Evolutionary conservation across 106 monocot species (phyloP).

Genomic region (Ottelia alismoides): DNA sequence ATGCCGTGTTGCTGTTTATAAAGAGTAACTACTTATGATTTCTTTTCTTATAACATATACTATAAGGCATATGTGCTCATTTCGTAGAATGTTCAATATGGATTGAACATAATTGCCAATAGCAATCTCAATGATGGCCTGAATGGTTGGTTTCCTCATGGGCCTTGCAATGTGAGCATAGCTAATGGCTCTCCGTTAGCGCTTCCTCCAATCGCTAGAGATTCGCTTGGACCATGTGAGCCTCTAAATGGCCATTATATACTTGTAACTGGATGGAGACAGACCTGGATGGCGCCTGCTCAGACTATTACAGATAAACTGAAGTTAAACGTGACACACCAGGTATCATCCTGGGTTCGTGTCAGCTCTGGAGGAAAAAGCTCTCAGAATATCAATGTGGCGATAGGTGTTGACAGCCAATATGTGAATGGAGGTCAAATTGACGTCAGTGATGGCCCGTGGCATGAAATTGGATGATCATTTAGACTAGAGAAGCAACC

Average conservation of each 20-base stretch:
- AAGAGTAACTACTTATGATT: no score
- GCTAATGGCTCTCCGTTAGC: constrained; percentile 34
- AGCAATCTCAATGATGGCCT: constrained; percentile 47
- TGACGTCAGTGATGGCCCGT: constrained; percentile 35
- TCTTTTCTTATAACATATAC: no score
- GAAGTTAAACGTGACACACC: constrained; percentile 53
- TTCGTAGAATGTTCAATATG: constrained; percentile 52
- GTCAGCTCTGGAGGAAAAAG: constrained; percentile 32
- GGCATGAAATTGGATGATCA: constrained; percentile 76
- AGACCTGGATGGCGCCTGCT: constrained; percentile 92
- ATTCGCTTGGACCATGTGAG: constrained; percentile 21
- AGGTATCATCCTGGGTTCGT: constrained; percentile 76
- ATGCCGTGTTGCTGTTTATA: no score
- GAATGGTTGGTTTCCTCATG: constrained; percentile 63
- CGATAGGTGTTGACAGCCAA: constrained; percentile 60
- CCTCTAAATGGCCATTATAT: constrained; percentile 44
- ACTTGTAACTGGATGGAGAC: constrained; percentile 35
- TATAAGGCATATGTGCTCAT: no score
- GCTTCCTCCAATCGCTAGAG: constrained; percentile 33
- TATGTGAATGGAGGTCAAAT: constrained; percentile 81
- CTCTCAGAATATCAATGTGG: constrained; percentile 59
- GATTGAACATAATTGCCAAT: constrained; percentile 70
- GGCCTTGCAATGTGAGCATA: constrained; percentile 51
- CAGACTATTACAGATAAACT: constrained; percentile 62
- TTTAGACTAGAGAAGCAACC: constrained; percentile 81